These are phyloP conservation scores for Lactifluus hygrophoroides DNA, from an alignment of 768 basidiomycete species.

Conservation along the genomic window DNA sequence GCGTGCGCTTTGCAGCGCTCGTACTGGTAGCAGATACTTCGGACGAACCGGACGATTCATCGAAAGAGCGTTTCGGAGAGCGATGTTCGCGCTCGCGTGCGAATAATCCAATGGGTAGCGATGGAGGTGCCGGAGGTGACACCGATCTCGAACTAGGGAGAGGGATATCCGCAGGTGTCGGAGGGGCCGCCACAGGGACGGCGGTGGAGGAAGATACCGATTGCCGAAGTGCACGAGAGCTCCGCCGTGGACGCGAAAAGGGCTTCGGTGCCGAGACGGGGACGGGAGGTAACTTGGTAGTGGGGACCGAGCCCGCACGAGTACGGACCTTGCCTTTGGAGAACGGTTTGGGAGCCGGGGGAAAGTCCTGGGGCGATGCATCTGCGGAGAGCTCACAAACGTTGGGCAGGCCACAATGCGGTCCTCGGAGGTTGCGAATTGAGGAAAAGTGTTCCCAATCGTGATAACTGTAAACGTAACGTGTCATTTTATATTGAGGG, in stretches of 20 bases:
- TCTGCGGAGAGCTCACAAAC: slow-evolving; percentile 43
- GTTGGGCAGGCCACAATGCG: slow-evolving; percentile 65
- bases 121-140: slow-evolving; percentile 26
- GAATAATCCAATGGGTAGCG: slow-evolving; percentile 23
- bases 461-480: slow-evolving; percentile 50
- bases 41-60: slow-evolving; percentile 43
- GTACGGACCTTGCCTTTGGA: slow-evolving; percentile 24
- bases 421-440: slow-evolving; percentile 81
- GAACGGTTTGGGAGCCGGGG: slow-evolving; percentile 25
- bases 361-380: slow-evolving; percentile 25
- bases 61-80: slow-evolving; percentile 53
- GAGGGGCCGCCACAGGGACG: slow-evolving; percentile 12
- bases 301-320: slow-evolving; percentile 5
- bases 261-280: slow-evolving; percentile 13
- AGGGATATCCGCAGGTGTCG: slow-evolving; percentile 30
- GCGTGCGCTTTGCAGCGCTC: slow-evolving; percentile 27
- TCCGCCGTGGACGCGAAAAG: slow-evolving; percentile 13
- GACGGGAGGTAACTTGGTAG: slow-evolving; percentile 17
- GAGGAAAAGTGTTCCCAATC: slow-evolving; percentile 95
- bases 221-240: slow-evolving; percentile 1
- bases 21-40: slow-evolving; percentile 25
- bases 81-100: slow-evolving; percentile 31
- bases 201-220: slow-evolving; percentile 5
- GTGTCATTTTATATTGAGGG: background rate
- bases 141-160: slow-evolving; percentile 31